Evolutionary conservation across 2,329 filamentous ascomycete species (phyloP).

Genomic region (Xylaria sp.): DNA sequence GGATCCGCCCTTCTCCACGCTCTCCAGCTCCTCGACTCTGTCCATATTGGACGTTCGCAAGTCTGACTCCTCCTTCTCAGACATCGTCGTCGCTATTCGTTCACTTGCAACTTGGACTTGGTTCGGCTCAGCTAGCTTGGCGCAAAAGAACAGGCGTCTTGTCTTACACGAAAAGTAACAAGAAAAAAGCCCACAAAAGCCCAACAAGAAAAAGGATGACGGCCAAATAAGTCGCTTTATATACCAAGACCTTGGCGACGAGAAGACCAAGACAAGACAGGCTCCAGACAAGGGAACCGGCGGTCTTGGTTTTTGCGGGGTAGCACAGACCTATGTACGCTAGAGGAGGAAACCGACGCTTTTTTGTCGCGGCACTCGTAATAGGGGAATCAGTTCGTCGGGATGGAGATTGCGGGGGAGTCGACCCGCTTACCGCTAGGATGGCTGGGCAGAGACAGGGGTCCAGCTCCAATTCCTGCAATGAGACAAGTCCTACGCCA

Average conservation of each 20-base stretch:
- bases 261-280: not conserved
- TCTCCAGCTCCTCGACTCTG: constrained; percentile 33
- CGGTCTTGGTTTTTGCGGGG: constrained; percentile 16
- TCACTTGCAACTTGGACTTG: not conserved
- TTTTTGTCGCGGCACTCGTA: not conserved
- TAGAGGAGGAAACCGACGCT: not conserved
- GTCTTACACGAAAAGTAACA: too few species aligned
- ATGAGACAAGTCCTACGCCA: not conserved
- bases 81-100: constrained; percentile 7
- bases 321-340: not conserved
- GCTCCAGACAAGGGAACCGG: not conserved
- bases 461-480: not conserved
- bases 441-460: not conserved
- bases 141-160: too few species aligned
- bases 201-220: too few species aligned
- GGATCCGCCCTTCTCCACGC: constrained; percentile 34
- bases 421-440: not conserved
- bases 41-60: constrained; percentile 6
- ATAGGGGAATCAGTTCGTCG: not conserved
- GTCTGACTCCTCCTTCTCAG: constrained; percentile 17
- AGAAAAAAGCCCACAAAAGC: too few species aligned
- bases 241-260: not conserved
- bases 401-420: not conserved
- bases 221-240: too few species aligned
- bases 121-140: too few species aligned